Percentiles rank a stretch among this genome's conserved stretches.
These are phyloP conservation scores for Phalaenopsis aphrodite DNA, from an alignment of 106 monocot species.

Conservation along the genomic window DNA sequence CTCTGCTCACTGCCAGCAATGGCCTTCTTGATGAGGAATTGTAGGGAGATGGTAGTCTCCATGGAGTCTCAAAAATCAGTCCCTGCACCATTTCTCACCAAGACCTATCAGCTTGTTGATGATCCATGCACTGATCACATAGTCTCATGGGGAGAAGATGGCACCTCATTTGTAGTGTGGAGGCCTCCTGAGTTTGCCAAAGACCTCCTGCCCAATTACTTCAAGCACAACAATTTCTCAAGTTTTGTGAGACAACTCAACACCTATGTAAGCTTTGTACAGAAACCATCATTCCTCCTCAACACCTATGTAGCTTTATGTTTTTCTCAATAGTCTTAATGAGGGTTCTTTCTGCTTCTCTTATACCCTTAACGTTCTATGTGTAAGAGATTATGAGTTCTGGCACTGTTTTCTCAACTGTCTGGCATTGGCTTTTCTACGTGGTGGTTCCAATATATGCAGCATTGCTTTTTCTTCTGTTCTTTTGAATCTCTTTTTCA, in stretches of 20 bases:
- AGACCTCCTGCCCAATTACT: constrained; percentile 21
- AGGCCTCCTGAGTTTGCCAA: constrained; percentile 7
- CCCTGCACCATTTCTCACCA: constrained; percentile 84
- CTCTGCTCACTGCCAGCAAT: constrained; percentile 11
- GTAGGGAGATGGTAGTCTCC: constrained; percentile 45
- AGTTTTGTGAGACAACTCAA: constrained; percentile 44
- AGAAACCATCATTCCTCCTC: background rate
- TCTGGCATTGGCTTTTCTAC: background rate
- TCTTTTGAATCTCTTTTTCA: too few species aligned
- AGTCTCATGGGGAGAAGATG: constrained; percentile 9
- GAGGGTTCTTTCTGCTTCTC: background rate
- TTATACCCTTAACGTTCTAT: background rate
- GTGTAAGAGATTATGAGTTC: background rate
- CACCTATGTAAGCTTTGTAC: constrained; percentile 31
- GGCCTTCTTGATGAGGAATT: constrained; percentile 52
- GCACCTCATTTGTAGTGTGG: constrained; percentile 9
- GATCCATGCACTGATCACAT: constrained; percentile 59
- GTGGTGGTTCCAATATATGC: background rate
- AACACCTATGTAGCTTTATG: background rate
- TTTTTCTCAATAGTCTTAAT: background rate
- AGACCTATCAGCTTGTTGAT: constrained; percentile 85
- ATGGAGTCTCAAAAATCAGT: constrained; percentile 47
- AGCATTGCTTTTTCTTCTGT: background rate
- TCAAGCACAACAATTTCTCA: constrained; percentile 41
- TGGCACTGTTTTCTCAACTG: background rate